Evolutionary conservation across 441 rosid species (phyloP).

Genomic region (Rhodomyrtus psidioides): DNA sequence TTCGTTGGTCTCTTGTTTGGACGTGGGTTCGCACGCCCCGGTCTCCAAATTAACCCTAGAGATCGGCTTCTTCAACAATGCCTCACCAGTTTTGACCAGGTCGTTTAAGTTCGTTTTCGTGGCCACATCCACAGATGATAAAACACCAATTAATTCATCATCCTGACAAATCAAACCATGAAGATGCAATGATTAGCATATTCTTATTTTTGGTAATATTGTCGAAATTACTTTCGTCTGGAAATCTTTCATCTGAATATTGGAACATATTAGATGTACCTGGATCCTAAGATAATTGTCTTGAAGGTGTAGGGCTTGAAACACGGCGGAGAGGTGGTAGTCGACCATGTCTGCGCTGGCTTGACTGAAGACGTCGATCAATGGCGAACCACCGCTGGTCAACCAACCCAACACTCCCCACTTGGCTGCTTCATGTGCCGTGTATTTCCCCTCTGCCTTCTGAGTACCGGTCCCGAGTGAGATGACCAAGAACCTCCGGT

Average conservation of each 20-base stretch:
- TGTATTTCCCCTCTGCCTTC: background rate
- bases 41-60: background rate
- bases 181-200: background rate
- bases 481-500: background rate
- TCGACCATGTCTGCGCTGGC: conserved; percentile 6
- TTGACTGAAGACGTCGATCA: background rate
- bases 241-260: background rate
- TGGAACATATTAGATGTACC: background rate
- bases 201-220: background rate
- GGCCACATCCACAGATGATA: background rate
- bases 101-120: background rate
- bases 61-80: background rate
- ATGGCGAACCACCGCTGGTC: background rate
- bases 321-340: conserved; percentile 9
- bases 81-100: background rate
- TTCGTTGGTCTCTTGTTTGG: background rate
- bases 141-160: background rate
- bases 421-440: background rate
- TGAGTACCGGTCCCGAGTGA: background rate
- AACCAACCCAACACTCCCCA: conserved; percentile 3
- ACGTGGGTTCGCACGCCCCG: background rate
- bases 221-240: background rate
- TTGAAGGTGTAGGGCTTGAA: conserved; percentile 8
- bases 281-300: background rate
- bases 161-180: background rate